A percentile compares a stretch with the other conserved stretches of the same genome.
phyloP scores from a whole-genome alignment of 192 early-diverging fungal species.

The Radiomyces spectabilis region DNA sequence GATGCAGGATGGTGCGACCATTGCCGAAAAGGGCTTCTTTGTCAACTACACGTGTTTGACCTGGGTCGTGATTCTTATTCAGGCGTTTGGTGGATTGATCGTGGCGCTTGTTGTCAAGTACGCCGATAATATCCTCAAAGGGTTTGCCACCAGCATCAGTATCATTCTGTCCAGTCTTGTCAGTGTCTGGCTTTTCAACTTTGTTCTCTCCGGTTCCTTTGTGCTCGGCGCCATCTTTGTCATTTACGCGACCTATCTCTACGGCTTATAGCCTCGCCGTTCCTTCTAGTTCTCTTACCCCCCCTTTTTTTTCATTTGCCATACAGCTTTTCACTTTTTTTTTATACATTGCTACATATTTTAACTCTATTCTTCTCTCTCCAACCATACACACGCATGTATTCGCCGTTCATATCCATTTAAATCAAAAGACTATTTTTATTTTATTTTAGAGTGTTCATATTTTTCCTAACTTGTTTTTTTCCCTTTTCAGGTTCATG shows the following conservation, averaged over 20 bases:
- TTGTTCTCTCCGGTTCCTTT: constrained; percentile 65
- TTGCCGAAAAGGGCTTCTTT: constrained; percentile 77
- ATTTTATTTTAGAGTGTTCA: too few species aligned
- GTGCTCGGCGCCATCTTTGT: constrained; percentile 64
- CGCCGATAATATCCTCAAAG: constrained; percentile 97
- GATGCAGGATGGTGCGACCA: constrained; percentile 69
- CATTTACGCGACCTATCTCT: constrained; percentile 71
- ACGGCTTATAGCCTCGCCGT: constrained; percentile 53
- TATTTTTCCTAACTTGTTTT: too few species aligned
- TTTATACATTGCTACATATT: neutral
- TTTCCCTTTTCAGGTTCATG: too few species aligned
- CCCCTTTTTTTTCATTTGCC: neutral
- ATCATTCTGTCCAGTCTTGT: constrained; percentile 86
- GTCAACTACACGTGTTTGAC: constrained; percentile 82
- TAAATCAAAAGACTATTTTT: too few species aligned
- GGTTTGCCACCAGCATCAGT: constrained; percentile 96
- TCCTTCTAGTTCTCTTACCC: too few species aligned
- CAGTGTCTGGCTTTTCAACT: constrained; percentile 81
- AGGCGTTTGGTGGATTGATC: constrained; percentile 89
- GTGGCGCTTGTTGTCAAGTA: constrained; percentile 97
- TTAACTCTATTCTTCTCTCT: too few species aligned
- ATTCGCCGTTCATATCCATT: too few species aligned
- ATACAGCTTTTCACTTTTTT: neutral
- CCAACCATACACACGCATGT: too few species aligned
- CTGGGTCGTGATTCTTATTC: constrained; percentile 72